Conservation (phyloP, 2,329 filamentous ascomycete genomes). For the Periconia sp. region DNA sequence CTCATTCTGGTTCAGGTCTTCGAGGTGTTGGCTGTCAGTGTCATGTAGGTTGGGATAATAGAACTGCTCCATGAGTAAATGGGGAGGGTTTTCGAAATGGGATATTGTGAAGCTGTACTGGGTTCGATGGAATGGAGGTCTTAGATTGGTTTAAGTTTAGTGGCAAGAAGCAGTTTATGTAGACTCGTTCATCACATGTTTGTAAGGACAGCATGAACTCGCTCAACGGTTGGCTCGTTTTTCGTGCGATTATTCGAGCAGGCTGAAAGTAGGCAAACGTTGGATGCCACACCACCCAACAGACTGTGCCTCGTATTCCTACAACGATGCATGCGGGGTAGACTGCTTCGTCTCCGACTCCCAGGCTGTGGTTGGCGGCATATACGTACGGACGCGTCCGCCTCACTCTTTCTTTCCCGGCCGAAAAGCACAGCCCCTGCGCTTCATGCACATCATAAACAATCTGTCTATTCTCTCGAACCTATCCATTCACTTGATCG, state of each 20-base stretch:
- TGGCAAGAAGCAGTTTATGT: slow-evolving; percentile 9
- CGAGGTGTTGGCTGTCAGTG: not conserved
- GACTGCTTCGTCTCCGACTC: not conserved
- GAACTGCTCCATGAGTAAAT: not conserved
- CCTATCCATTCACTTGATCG: no score
- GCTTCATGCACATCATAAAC: not conserved
- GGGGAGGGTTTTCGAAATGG: not conserved
- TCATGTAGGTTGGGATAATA: not conserved
- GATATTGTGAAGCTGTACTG: not conserved
- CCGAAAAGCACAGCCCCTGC: slow-evolving; percentile 3
- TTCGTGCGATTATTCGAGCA: slow-evolving; percentile 14
- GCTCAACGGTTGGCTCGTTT: not conserved
- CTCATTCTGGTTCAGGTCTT: not conserved
- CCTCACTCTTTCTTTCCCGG: slow-evolving; percentile 12
- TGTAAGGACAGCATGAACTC: not conserved
- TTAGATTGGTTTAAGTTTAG: not conserved
- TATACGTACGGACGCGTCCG: slow-evolving; percentile 3
- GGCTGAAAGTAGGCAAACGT: slow-evolving; percentile 10
- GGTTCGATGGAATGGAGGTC: no score
- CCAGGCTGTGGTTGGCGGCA: slow-evolving; percentile 4
- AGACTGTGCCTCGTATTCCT: slow-evolving; percentile 2
- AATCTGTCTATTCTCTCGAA: not conserved
- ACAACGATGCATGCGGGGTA: slow-evolving; percentile 5
- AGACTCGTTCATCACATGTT: not conserved
- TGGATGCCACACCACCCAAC: slow-evolving; percentile 2